phyloP scores from a whole-genome alignment of 2,329 filamentous ascomycete species.

The Fusarium longipes region DNA sequence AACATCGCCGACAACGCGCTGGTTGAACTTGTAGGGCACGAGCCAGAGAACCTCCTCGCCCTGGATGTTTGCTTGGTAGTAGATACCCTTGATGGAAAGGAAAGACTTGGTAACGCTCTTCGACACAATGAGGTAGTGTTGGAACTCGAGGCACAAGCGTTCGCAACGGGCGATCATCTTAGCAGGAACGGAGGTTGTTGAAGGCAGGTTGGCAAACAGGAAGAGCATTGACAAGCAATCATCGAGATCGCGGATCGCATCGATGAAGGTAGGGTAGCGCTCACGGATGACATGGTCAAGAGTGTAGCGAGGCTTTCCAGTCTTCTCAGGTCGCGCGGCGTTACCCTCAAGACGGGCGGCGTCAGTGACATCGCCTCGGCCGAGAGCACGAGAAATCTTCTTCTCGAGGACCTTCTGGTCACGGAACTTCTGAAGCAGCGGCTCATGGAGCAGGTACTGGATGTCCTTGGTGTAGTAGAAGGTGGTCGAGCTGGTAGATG shows the following conservation, averaged over 20 bases:
- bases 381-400: conserved; percentile 94
- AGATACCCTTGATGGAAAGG: conserved; percentile 98
- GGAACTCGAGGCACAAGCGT: conserved; percentile 91
- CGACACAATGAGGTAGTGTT: conserved; percentile 95
- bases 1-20: conserved; percentile 90
- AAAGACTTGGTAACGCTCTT: conserved; percentile 95
- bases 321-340: conserved; percentile 89
- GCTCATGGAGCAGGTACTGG: conserved; percentile 97
- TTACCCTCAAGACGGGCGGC: conserved; percentile 88
- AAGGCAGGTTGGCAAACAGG: conserved; percentile 95
- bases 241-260: conserved; percentile 93
- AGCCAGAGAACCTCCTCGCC: conserved; percentile 98
- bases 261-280: conserved; percentile 96
- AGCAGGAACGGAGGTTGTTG: conserved; percentile 86
- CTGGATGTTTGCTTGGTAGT: conserved; percentile 97
- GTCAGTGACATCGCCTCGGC: conserved; percentile 89
- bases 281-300: conserved; percentile 98
- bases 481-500: conserved; percentile 88
- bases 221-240: conserved; percentile 98
- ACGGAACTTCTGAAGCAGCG: conserved; percentile 91
- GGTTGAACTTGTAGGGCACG: conserved; percentile 97
- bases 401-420: conserved; percentile 97
- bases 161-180: conserved; percentile 98
- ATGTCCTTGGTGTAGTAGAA: conserved; percentile 96
- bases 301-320: conserved; percentile 87